A percentile compares a stretch with the other conserved stretches of the same genome.
These are phyloP conservation scores for Babesia ovis DNA, from an alignment of 169 alveolate genomes.

Conservation along the genomic window DNA sequence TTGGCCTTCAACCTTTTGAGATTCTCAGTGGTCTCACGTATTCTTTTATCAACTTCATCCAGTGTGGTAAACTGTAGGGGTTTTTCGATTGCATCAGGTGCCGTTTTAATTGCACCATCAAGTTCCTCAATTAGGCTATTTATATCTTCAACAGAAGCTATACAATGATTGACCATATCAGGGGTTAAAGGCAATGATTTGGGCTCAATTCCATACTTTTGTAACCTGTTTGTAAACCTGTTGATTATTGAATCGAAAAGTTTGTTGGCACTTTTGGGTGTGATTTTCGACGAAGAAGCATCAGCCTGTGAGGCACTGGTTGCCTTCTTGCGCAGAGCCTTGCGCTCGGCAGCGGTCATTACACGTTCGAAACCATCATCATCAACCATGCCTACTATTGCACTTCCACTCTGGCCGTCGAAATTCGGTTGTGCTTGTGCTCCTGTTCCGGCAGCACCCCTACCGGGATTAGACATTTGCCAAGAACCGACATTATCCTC, in stretches of 20 bases:
- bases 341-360: conserved; percentile 47
- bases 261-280: not conserved
- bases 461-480: not conserved
- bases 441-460: too few relatives aligned
- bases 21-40: conserved; percentile 34
- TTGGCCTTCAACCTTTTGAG: conserved; percentile 32
- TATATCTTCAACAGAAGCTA: conserved; percentile 35
- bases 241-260: conserved; percentile 14
- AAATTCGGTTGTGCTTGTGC: too few relatives aligned
- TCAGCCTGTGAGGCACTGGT: conserved; percentile 5
- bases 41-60: conserved; percentile 42
- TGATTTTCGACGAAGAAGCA: not conserved
- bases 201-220: conserved; percentile 36
- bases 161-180: not conserved
- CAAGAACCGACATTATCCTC: not conserved
- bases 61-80: conserved; percentile 41
- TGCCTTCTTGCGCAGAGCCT: conserved; percentile 46
- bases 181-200: conserved; percentile 12
- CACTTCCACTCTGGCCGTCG: too few relatives aligned
- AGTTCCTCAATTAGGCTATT: conserved; percentile 14
- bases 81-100: conserved; percentile 8
- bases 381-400: conserved; percentile 2
- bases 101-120: conserved; percentile 35
- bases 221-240: conserved; percentile 23
- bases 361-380: conserved; percentile 64